Evolutionary conservation across 176 grass and related monocot species (phyloP).

Genomic region (Carex scoparia): DNA sequence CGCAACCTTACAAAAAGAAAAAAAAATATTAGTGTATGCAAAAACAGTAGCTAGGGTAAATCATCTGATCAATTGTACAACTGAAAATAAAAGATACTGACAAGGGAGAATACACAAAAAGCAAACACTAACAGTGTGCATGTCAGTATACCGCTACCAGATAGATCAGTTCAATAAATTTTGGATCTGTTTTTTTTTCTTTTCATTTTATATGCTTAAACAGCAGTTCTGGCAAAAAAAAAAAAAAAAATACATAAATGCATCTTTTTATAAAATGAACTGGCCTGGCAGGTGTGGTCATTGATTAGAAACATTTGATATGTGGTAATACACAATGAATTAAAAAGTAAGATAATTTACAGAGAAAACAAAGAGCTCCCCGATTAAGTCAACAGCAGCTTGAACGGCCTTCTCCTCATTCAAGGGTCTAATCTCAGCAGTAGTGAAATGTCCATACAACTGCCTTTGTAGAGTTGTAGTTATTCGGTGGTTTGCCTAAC

Average conservation of each 20-base stretch:
- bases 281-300: background rate
- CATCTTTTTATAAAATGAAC: background rate
- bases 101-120: background rate
- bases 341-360: conserved; percentile 30
- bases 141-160: background rate
- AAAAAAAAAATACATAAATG: background rate
- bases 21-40: conserved; percentile 13
- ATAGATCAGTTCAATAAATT: background rate
- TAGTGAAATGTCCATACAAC: conserved; percentile 66
- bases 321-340: background rate
- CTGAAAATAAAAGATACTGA: conserved; percentile 15
- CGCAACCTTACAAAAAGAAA: conserved; percentile 49
- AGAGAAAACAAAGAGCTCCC: conserved; percentile 80
- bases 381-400: conserved; percentile 81
- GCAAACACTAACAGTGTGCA: background rate
- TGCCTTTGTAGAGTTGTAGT: conserved; percentile 87
- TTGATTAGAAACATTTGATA: conserved; percentile 8
- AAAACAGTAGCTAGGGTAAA: conserved; percentile 12
- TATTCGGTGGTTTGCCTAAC: conserved; percentile 77
- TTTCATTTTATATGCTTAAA: background rate
- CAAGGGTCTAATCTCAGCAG: conserved; percentile 65
- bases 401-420: conserved; percentile 96
- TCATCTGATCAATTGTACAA: conserved; percentile 2
- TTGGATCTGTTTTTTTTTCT: background rate
- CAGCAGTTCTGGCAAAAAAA: background rate